phyloP scores from a whole-genome alignment of 2,329 filamentous ascomycete genomes.

The Cytospora leucostoma region DNA sequence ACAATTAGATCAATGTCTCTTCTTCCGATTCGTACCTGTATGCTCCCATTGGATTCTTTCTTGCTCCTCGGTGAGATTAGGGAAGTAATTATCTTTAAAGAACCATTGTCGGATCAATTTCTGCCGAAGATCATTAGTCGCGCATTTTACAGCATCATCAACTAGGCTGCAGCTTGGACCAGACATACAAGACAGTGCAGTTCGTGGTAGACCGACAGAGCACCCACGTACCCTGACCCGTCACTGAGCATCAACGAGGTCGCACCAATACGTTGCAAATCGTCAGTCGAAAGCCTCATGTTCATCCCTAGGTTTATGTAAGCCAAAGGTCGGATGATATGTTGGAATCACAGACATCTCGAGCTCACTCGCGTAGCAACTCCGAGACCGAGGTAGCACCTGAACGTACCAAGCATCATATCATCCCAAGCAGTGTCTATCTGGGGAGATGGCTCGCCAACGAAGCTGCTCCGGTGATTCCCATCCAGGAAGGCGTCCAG shows the following conservation, averaged over 20 bases:
- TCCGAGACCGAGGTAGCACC: not conserved
- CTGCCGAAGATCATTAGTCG: not conserved
- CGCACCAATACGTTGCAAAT: not conserved
- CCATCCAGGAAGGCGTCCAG: conserved; percentile 1
- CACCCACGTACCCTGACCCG: not conserved
- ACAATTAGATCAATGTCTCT: not conserved
- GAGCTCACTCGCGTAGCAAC: not conserved
- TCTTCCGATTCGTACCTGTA: not conserved
- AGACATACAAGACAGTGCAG: not conserved
- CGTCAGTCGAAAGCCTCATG: not conserved
- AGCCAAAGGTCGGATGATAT: not conserved
- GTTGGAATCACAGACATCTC: not conserved
- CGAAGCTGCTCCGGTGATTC: conserved; percentile 2
- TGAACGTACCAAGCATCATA: conserved; percentile 1
- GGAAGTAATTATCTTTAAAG: not conserved
- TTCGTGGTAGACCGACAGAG: conserved; percentile 5
- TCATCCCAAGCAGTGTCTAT: conserved; percentile 4
- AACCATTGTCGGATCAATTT: conserved; percentile 4
- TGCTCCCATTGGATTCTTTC: not conserved
- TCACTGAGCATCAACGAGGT: not conserved
- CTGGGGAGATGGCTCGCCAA: not conserved
- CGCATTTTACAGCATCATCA: not conserved
- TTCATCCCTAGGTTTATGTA: not conserved
- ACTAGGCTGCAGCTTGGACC: not conserved
- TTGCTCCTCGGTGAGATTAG: conserved; percentile 1